Base-by-base conservation (phyloP, 2,329 filamentous ascomycete species). In the Aureobasidium sp. region DNA sequence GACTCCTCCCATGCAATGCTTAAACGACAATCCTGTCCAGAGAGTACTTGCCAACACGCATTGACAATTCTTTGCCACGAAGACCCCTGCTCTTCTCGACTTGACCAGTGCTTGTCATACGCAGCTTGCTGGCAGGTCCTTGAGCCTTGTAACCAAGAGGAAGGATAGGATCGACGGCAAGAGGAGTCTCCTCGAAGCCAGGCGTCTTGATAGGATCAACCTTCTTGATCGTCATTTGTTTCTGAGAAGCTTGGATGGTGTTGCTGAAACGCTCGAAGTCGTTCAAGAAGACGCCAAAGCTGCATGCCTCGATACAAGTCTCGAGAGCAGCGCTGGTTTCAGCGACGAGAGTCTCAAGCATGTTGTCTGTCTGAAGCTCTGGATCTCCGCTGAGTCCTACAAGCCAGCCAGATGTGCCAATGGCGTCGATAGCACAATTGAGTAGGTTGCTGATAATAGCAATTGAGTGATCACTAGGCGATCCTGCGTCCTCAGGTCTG, bases 21-120 rank as follows among this genome's bases (percentile, higher is more conserved):
- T 60, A 60, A n/a, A 60, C 57, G 23, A 60, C 57, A 23, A 96
- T 86, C 75, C 85, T 84, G 77, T 96, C 91, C 67, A 93, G 82
- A 51, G 89, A 90, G 77, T 97, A 96, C 67, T 87, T 85, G 62
- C 88, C 89, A 65, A 92, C 87, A 72, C 87, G 87, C 76, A 89
- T 88, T 71, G 88, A 90, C 70, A 88, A 84, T 73, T 95, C 76
- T 74, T 89, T 85, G 20, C 89, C 90, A 63, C 87, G 86, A 76
- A 96, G 88, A 73, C 91, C 81, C 68, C 78, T 80, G 68, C 81
- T 91, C 51, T 82, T 79, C 67, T 86, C 78, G 67, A 89, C 77
- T 82, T 90, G 73, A 26, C 57, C 57, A 9, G 46, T 60, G 64
- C 67, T 73, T 58, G 68, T 70, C 58, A 53, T 60, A 61, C 75